These are phyloP conservation scores for Xylaria curta DNA, from an alignment of 495 filamentous ascomycete species.

Conservation along the genomic window DNA sequence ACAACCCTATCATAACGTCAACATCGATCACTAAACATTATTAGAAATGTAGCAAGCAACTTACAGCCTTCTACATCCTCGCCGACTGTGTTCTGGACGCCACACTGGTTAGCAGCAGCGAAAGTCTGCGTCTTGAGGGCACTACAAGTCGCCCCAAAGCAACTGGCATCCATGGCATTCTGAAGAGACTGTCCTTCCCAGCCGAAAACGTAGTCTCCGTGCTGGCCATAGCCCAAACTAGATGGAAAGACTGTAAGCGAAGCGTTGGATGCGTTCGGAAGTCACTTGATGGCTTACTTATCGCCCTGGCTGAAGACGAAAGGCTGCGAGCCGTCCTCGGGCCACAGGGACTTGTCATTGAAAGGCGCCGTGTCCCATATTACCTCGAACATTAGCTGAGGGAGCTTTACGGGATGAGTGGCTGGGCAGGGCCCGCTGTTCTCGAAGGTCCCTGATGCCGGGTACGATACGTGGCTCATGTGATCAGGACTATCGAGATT, in stretches of 20 bases:
- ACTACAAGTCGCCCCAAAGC: conserved; percentile 44
- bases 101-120: conserved; percentile 43
- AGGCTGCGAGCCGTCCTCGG: conserved; percentile 19
- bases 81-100: conserved; percentile 32
- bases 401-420: conserved; percentile 58
- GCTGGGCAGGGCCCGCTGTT: conserved; percentile 26
- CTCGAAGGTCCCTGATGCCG: conserved; percentile 22
- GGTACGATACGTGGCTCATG: conserved; percentile 24
- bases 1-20: background rate
- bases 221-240: background rate
- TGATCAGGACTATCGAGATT: conserved; percentile 26
- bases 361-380: conserved; percentile 48
- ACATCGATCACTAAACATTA: background rate
- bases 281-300: too few relatives aligned
- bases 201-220: conserved; percentile 52
- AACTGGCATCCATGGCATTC: conserved; percentile 48
- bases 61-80: conserved; percentile 8
- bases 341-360: conserved; percentile 39
- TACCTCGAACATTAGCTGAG: conserved; percentile 64
- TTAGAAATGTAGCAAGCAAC: background rate
- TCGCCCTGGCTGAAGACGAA: background rate
- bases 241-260: too few relatives aligned
- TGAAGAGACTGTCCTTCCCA: conserved; percentile 53
- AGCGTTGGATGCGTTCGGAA: too few relatives aligned
- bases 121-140: conserved; percentile 42